Evolutionary conservation across 1,139 yeast species (phyloP).

Genomic region (Zygoascus hellenicus): DNA sequence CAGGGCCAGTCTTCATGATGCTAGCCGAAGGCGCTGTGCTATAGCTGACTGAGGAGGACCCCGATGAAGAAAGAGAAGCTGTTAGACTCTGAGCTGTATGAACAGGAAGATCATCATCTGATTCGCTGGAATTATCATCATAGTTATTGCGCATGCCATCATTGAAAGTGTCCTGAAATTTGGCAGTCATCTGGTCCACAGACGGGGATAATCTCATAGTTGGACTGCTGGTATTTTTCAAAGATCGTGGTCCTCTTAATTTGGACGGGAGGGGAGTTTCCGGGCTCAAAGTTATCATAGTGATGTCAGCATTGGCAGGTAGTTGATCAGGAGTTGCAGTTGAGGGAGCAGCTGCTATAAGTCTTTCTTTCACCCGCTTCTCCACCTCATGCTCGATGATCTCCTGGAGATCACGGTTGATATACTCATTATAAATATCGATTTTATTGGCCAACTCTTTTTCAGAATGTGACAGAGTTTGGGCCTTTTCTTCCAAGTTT

Average conservation of each 20-base stretch:
- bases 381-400: constrained; percentile 35
- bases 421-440: constrained; percentile 27
- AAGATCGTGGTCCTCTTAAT: constrained; percentile 25
- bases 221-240: constrained; percentile 22
- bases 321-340: constrained; percentile 8
- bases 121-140: neutral
- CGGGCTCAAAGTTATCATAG: constrained; percentile 13
- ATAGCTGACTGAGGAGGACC: constrained; percentile 5
- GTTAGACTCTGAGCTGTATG: neutral
- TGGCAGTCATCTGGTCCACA: neutral
- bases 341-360: constrained; percentile 12
- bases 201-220: constrained; percentile 17
- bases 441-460: constrained; percentile 23
- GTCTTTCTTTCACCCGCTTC: constrained; percentile 23
- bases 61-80: constrained; percentile 5
- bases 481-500: constrained; percentile 20
- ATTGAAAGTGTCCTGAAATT: neutral
- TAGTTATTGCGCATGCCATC: no score
- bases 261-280: constrained; percentile 17
- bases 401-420: constrained; percentile 28
- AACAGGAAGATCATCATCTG: constrained; percentile 2
- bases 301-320: constrained; percentile 5
- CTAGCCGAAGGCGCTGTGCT: constrained; percentile 9
- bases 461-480: constrained; percentile 28
- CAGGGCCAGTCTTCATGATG: neutral